Base-by-base conservation (phyloP, 164 flowering plant species). In the Chloranthus sessilifolius region DNA sequence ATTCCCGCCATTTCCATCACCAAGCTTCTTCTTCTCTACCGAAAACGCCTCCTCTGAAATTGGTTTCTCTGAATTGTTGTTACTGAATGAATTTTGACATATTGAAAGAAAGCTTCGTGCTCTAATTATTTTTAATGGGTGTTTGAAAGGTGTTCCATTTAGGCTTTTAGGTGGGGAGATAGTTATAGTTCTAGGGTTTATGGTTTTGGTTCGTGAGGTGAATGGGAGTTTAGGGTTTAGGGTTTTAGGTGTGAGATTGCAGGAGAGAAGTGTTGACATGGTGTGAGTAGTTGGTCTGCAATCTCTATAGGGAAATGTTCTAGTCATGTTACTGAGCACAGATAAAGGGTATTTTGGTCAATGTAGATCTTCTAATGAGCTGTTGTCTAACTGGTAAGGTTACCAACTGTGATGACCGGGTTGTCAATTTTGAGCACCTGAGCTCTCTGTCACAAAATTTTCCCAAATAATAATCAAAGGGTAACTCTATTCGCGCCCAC, bases 201-300 rank as follows among this genome's bases (percentile, higher is more conserved):
- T 42, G 38, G 47, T 14, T 47, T 59, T 43, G 26, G 43, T 47
- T 45, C 43, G 35, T 12, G 52, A 19, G 35, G 17, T 15, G 57
- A 52, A 39, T 43, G 46, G 11, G 17, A 41, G 11, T 16, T 6
- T 38, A 15, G 53, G 20, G 25, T 38, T 15, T 37, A 25, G 34
- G 37, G 47, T 14, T 38, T 47, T 46, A 33, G 40, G 46, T 36
- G 17, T 36, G 34, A 14, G 26, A 21, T 73, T 75, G 76, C 78
- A 74, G 65, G 75, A 75, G 64, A 77, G 60, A 58, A 77, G 60
- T 61, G 23, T 65, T 24, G 59, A 17, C 24, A 29, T 70, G 38
- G 70, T n/a, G n/a, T n/a, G n/a, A n/a, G n/a, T n/a, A n/a, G n/a
- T n/a, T n/a, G n/a, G n/a, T n/a, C n/a, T n/a, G n/a, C n/a, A n/a